Base-by-base conservation (phyloP, 78 protist genomes). In the Diacronema lutheri region DNA sequence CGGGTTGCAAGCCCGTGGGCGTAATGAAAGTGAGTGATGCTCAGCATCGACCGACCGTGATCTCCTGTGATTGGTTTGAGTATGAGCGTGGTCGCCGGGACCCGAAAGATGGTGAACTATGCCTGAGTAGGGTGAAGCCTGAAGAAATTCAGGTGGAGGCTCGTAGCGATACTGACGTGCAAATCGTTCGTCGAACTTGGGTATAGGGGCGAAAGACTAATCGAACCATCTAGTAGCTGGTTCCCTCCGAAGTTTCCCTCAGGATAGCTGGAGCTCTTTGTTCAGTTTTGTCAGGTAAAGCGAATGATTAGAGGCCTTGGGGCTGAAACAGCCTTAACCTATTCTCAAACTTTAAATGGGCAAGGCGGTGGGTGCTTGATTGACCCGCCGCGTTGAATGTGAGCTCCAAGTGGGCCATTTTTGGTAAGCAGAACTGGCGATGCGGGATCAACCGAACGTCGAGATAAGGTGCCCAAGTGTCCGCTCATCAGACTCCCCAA, bases 171-270 rank as follows among this genome's bases (percentile, higher is more conserved):
- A 81, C 96, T 91, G 94, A 93, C 96, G 94, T 93, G 96, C 96
- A 93, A 93, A 93, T 93, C 94, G 96, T 79, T 93, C 92, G 93
- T 93, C 96, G 35, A 88, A 93, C 84, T 79, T 83, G 94, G 86
- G 95, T 92, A 93, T 92, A 94, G 96, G 95, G 95, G 96, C 95
- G 96, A 93, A 94, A 94, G 95, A 94, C 96, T 91, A 57, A 93
- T 93, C 96, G 96, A 93, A 92, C 95, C 89, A 72, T 87, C 92
- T 93, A 93, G 94, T 91, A 94, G 96, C 96, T 94, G 96, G 96
- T 94, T 94, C 92, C 95, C 94, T 92, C 95, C 95, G 95, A 94
- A 94, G 95, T 94, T 93, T 90, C 95, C 93, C 96, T 90, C 93
- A 92, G 94, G 88, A 93, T 91, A 83, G 91, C 94, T 80, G 87